Evolutionary conservation across 495 filamentous ascomycete genomes (phyloP), one percentile per base, ranked within the genome.

Genomic region (Penicillium riverlandense): DNA sequence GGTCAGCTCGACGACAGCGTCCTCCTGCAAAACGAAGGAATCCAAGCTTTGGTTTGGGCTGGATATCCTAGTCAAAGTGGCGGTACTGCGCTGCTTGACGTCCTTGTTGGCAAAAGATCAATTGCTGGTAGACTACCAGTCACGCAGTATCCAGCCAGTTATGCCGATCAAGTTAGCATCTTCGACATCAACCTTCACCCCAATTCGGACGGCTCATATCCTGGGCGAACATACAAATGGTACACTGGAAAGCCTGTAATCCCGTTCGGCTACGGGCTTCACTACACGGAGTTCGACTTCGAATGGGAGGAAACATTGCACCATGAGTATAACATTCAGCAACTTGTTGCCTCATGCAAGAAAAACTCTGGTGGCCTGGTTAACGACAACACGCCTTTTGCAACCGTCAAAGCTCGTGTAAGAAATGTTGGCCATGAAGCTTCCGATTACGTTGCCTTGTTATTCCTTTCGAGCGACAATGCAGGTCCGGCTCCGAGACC

Each of bases 141-240:
- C 0, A 84, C 80, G 1, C 76, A 80, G 44, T 84, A 84, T 48
- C 75, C 77, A 0, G 73, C 69, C 1, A 48, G 65, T 8, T 82
- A 81, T 50, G 72, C 74, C 1, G 40, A 60, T 36, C 54, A 75
- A 31, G 70, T 80, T 46, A 67, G 75, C 0, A 73, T 75, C 46
- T 76, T 69, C 0, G 70, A 83, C 42, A 81, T 82, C 76, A 58
- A 50, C 27, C 57, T 83, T 5, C 71, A 77, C 0, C 77, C 15
- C 4, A 16, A 16, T 16, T 16, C 79, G 0, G 62, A 61, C 16
- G 48, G 58, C 0, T 33, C 34, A 6, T 71, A 67, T 37, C 59
- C 62, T 0, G 77, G 79, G 1, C 69, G 77, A 36, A 84, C 80
- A 0, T 84, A 84, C 45, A 76, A 72, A 52, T 84, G 75, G 75